A percentile compares a stretch with the other conserved stretches of the same genome.
These are phyloP conservation scores for Rhododendron williamsianum DNA, from an alignment of 148 eudicot genomes.

Conservation along the genomic window DNA sequence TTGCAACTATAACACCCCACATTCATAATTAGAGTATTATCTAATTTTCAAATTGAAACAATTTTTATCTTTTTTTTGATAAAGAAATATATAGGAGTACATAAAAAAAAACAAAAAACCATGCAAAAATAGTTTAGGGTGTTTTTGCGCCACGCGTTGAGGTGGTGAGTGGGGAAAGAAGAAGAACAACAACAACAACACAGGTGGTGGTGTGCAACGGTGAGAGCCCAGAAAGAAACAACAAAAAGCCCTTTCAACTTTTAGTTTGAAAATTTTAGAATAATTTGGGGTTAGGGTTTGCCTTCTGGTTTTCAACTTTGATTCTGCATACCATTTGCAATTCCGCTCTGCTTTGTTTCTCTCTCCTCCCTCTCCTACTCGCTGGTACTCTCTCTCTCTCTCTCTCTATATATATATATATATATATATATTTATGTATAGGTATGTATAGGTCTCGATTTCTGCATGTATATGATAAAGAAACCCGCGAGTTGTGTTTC, in stretches of 20 bases:
- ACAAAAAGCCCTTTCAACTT: background rate
- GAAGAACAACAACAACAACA: background rate
- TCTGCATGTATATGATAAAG: background rate
- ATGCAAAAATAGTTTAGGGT: background rate
- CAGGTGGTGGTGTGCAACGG: conserved; percentile 7
- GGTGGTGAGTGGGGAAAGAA: background rate
- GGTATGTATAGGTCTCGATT: background rate
- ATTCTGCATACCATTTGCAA: background rate
- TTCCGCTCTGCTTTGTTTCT: background rate
- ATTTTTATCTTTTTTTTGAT: background rate
- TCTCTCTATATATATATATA: background rate
- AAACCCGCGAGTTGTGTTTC: background rate
- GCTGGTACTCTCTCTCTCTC: conserved; percentile 2
- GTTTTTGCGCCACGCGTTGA: conserved; percentile 5
- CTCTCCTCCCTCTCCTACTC: background rate
- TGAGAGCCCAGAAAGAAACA: background rate
- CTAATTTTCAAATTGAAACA: background rate
- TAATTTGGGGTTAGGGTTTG: conserved; percentile 11
- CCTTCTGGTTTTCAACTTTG: conserved; percentile 8
- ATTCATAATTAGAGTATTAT: background rate
- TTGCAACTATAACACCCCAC: background rate
- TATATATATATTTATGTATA: background rate
- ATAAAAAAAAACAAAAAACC: background rate
- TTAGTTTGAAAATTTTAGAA: background rate
- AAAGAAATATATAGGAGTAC: background rate